Base-by-base conservation (phyloP, 768 basidiomycete species). In the Calocera cornea region DNA sequence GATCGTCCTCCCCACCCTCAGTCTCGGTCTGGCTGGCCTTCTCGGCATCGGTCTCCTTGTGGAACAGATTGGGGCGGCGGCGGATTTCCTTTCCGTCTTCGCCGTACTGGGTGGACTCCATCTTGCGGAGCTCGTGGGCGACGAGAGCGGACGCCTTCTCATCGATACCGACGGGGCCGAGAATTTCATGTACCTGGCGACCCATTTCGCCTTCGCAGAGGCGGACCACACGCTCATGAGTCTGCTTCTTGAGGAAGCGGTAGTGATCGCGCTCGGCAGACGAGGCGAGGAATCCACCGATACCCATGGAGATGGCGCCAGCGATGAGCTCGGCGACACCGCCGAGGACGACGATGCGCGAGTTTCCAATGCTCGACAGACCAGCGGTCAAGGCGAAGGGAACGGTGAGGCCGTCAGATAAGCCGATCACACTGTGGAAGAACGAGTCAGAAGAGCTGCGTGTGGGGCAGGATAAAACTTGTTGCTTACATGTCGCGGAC, bases 181-280 rank as follows among this genome's bases (percentile, higher is more conserved):
- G 77, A 50, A 81, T 75, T 1, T 74, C 76, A 68, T 77, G 76
- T 0, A 80, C 79, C 70, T 81, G 79, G 3, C 80, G 76, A 68
- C 80, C 79, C 76, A 81, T 77, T 72, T 81, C 80, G 41, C 79
- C 79, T 1, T 75, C 74, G 72, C 80, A 81, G 0, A 78, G 79
- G 7, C 79, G 75, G 19, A 74, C 71, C 19, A 81, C 79, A n/a
- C 79, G 76, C 19, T 76, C 77, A 68, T 75, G 72, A 19, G 73
- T 75, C 34, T 76, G 75, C 24, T 71, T 60, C 54, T 60, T 60
- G 27, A 60, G 24, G 54, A 60, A 60, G 54, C 31, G 54, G 70
- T 73, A 80, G 70, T 79, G 77, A 65, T 79, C 78, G 12, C 78
- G 75, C 70, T 81, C 80, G 34, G 79, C 79, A 69, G 80, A 76